Evolutionary conservation across 306 rosid species (phyloP).

Genomic region (Adenanthera pavonina): DNA sequence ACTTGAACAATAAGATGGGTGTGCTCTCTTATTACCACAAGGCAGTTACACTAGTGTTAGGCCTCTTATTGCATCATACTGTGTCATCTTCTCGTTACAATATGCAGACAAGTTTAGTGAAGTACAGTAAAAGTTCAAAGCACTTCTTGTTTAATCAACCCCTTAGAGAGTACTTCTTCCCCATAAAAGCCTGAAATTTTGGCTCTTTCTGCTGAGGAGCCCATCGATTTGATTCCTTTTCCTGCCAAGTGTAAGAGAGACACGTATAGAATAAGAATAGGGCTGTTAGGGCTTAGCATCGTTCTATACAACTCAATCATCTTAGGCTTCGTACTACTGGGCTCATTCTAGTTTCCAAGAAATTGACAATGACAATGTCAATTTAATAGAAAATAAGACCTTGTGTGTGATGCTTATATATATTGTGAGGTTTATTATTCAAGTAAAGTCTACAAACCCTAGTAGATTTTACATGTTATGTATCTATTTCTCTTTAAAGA

Average conservation of each 20-base stretch:
- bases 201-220: constrained; percentile 55
- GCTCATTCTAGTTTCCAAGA: neutral
- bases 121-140: neutral
- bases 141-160: constrained; percentile 49
- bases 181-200: constrained; percentile 67
- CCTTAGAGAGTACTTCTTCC: constrained; percentile 69
- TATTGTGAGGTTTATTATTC: neutral
- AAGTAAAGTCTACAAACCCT: neutral
- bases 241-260: constrained; percentile 45
- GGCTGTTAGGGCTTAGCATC: neutral
- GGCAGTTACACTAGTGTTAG: neutral
- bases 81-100: neutral
- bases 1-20: neutral
- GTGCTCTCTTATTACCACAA: neutral
- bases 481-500: neutral
- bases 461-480: neutral
- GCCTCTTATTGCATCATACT: neutral
- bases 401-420: neutral
- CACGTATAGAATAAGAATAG: neutral
- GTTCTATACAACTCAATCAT: no score
- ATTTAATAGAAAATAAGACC: neutral
- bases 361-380: neutral
- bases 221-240: constrained; percentile 54
- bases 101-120: neutral
- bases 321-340: no score